These are phyloP conservation scores for Leavenworthia alabamica DNA, from an alignment of 345 rosid genomes.

Conservation along the genomic window DNA sequence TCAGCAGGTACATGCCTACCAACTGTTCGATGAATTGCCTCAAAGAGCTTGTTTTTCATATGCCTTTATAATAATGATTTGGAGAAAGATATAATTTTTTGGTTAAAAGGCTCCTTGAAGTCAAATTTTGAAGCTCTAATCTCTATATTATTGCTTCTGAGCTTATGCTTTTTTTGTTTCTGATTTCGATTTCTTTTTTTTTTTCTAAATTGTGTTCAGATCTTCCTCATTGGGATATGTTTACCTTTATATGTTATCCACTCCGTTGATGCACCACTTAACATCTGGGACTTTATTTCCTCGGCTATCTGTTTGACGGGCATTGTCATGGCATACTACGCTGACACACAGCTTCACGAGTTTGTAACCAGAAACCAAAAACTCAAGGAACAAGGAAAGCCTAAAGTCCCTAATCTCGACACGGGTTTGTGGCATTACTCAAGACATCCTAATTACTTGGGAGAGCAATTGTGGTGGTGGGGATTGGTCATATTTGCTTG, in stretches of 20 bases:
- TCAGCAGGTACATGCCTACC: slow-evolving; percentile 59
- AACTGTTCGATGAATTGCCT: slow-evolving; percentile 42
- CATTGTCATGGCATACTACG: slow-evolving; percentile 58
- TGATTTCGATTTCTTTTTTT: neutral
- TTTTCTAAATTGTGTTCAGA: slow-evolving; percentile 38
- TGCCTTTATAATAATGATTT: neutral
- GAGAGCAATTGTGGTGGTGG: slow-evolving; percentile 99
- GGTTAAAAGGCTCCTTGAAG: neutral
- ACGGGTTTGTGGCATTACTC: slow-evolving; percentile 75
- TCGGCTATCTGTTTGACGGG: slow-evolving; percentile 54
- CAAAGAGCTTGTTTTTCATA: slow-evolving; percentile 12
- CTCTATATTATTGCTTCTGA: neutral
- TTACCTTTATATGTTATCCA: slow-evolving; percentile 66
- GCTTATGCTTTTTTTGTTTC: slow-evolving; percentile 4
- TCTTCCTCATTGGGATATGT: slow-evolving; percentile 71
- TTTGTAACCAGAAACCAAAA: slow-evolving; percentile 58
- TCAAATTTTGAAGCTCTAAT: neutral
- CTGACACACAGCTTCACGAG: slow-evolving; percentile 79
- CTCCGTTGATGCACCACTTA: slow-evolving; percentile 53
- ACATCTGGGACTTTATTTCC: slow-evolving; percentile 60
- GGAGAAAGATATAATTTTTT: neutral
- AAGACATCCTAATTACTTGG: slow-evolving; percentile 92
- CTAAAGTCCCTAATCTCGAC: slow-evolving; percentile 60
- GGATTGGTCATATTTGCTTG: slow-evolving; percentile 76
- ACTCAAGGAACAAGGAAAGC: slow-evolving; percentile 70